Base-by-base conservation (phyloP, 805 yeast genomes). In the Yarrowia sp. region DNA sequence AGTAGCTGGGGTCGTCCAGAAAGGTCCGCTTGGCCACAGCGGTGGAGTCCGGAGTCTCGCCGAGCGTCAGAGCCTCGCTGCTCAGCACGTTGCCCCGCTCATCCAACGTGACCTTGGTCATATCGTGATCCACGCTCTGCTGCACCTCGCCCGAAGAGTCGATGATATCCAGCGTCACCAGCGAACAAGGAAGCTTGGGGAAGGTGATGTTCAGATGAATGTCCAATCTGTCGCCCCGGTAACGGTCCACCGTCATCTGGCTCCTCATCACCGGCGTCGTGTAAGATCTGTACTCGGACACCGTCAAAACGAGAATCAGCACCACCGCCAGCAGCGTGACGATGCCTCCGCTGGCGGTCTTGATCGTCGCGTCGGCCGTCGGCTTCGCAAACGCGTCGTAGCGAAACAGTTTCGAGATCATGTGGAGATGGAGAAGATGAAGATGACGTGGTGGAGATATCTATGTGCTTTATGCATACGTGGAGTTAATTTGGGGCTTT, bases 371-470 rank as follows among this genome's bases (percentile, higher is more conserved):
- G 76, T 95, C 99, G 74, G 94, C 98, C 42, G 91, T 93, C 6
- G 98, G 91, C 78, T 93, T 94, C 36, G 96, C 85, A 76, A 94
- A 93, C n/a, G 94, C 96, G 78, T 93, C 98, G 69, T 90, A 80
- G 50, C 88, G 85, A 60, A 90, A 75, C 71, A 87, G 77, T 34
- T 64, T 64, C 10, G 34, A 6, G 13, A 49, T 3, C 67, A 64
- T 64, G 19, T 39, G 47, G 19, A 33, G 13, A 15, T 52, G 40
- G 30, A 14, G 33, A 34, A 13, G 15, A 5, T 13, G 19, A 34
- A 36, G 38, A 36, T 38, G 44, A 53, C 44, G 60, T 53, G 60
- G 15, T 15, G 15, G 38, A 14, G 38, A 40, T 6, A 20, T 15
- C 8, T 4, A 9, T 24, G 30, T 24, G 19, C 24, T 36, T 6